phyloP scores from a whole-genome alignment of 2,329 filamentous ascomycete species.

The Cadophora luteo-olivacea region DNA sequence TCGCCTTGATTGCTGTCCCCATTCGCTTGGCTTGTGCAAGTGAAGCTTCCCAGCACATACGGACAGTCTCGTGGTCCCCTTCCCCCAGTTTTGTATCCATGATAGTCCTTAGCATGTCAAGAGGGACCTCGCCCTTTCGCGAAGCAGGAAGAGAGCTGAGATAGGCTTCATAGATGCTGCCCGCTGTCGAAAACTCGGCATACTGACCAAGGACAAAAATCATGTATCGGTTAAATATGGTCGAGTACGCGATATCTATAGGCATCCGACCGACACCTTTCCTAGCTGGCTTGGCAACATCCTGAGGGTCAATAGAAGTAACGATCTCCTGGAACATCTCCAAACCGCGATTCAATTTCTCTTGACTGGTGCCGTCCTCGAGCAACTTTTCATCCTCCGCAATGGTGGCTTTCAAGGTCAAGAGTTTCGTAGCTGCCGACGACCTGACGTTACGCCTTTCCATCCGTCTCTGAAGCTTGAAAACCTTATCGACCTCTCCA shows the following conservation, averaged over 20 bases:
- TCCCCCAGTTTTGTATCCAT: conserved; percentile 71
- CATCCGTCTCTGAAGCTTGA: conserved; percentile 56
- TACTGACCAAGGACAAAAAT: conserved; percentile 62
- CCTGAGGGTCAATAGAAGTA: conserved; percentile 36
- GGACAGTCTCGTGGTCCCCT: conserved; percentile 64
- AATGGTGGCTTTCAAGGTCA: conserved; percentile 46
- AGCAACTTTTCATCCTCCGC: conserved; percentile 34
- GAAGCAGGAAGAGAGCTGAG: conserved; percentile 48
- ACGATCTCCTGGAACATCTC: conserved; percentile 39
- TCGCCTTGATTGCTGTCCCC: conserved; percentile 43
- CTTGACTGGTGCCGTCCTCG: conserved; percentile 24
- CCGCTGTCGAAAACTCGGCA: conserved; percentile 58
- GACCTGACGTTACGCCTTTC: conserved; percentile 45
- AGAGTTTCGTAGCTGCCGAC: conserved; percentile 51
- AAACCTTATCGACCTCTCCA: conserved; percentile 52
- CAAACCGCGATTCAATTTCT: conserved; percentile 38
- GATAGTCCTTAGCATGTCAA: conserved; percentile 65
- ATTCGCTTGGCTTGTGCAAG: conserved; percentile 58
- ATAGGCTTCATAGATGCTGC: conserved; percentile 63
- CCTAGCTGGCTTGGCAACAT: conserved; percentile 36
- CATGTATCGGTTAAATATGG: conserved; percentile 58
- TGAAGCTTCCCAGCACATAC: conserved; percentile 69
- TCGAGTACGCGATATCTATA: conserved; percentile 39
- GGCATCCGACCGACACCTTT: conserved; percentile 36
- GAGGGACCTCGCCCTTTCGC: conserved; percentile 51